These are phyloP conservation scores for Ambrosiella beaveri DNA, from an alignment of 2,329 filamentous ascomycete species.

Conservation along the genomic window DNA sequence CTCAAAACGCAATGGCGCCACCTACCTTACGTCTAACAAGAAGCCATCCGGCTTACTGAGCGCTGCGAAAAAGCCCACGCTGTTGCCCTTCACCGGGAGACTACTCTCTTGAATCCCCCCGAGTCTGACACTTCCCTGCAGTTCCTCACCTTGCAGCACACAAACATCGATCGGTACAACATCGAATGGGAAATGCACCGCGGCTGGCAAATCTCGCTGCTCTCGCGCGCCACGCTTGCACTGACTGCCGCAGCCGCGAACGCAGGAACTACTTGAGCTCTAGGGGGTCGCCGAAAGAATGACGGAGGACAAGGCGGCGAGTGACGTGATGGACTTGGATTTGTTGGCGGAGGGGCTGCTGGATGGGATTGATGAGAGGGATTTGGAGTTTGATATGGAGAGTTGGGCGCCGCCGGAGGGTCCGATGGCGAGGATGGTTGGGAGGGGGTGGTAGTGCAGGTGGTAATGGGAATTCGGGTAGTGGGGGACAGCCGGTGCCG, in stretches of 20 bases:
- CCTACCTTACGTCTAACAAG: constrained; percentile 22
- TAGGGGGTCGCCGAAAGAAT: neutral
- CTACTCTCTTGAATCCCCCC: neutral
- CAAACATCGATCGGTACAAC: constrained; percentile 11
- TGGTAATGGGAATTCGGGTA: no score
- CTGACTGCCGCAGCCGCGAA: constrained; percentile 6
- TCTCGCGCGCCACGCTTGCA: constrained; percentile 5
- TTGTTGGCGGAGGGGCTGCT: constrained; percentile 8
- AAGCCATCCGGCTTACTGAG: constrained; percentile 19
- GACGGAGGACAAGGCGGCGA: constrained; percentile 1
- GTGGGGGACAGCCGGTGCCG: neutral
- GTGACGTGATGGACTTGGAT: constrained; percentile 14
- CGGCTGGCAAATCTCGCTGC: constrained; percentile 6
- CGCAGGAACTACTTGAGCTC: neutral
- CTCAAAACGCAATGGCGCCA: constrained; percentile 27
- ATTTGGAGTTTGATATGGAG: neutral
- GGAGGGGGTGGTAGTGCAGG: no score
- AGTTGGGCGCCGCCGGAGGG: neutral
- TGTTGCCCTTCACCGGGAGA: constrained; percentile 15
- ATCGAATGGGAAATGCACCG: constrained; percentile 12
- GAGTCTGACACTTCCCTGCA: neutral
- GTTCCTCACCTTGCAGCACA: constrained; percentile 5
- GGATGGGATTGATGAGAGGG: neutral
- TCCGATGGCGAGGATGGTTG: neutral
- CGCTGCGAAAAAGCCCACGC: constrained; percentile 17